Evolutionary conservation across 176 grass and related monocot species (phyloP), one percentile per base, ranked within the genome.

Genomic region (Metroxylon sagu): DNA sequence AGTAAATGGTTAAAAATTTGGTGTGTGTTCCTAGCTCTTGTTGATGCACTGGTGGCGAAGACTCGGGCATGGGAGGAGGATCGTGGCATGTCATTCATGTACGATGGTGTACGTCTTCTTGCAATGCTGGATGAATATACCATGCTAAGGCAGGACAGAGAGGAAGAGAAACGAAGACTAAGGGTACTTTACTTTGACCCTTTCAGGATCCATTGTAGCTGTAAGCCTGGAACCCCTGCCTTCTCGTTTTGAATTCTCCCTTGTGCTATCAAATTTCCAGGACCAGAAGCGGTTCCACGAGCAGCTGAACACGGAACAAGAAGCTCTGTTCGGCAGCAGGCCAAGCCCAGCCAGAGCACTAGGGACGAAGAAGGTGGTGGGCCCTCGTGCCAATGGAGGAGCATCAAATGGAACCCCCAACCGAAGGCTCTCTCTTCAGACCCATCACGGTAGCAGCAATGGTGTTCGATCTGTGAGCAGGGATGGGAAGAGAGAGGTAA

Each of bases 41-140:
- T 97, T 7, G 93, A 97, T 26, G 88, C 74, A 48, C 67, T 97
- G 74, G 57, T 87, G 60, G 70, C 79, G 57, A 97, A 88, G 65
- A 91, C 78, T 27, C 71, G 50, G 43, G 54, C 66, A 52, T 97
- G 93, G 93, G 93, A 97, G 51, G 81, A 86, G 67, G 87, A 97
- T 56, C 81, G 72, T 2, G 60, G 61, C 29, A 56, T 29, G 57
- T 31, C 55, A 0, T 97, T 97, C 54, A 71, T 66, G 59, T 97
- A 97, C 2, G 93, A 97, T 50, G 84, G 87, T 1, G 78, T 97
- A 61, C 52, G 63, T 48, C 87, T 91, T 58, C 84, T 91, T 49
- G 81, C 84, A 14, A 97, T 91, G 93, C 71, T 97, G 55, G 81
- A 97, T 18, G 93, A 97, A 67, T 97, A 97, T 66, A 88, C 67